Conservation (phyloP, 2,329 filamentous ascomycete species). For the Neopestalotiopsis clavispora region DNA sequence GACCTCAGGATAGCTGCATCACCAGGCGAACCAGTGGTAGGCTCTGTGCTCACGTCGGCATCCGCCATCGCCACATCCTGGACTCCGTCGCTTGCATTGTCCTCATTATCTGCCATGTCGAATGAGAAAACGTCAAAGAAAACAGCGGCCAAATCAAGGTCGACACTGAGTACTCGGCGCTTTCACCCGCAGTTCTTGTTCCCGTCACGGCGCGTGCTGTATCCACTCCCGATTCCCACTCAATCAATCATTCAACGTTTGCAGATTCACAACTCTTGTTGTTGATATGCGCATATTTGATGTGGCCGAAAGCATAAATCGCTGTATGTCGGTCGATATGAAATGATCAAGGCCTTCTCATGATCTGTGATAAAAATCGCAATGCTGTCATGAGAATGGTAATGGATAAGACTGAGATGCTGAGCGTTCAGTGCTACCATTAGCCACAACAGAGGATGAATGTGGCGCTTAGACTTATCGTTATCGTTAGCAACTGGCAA, state of each 20-base stretch:
- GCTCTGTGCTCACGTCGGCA: slow-evolving; percentile 22
- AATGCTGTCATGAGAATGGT: neutral
- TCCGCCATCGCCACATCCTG: slow-evolving; percentile 35
- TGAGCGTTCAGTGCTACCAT: neutral
- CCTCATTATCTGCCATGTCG: slow-evolving; percentile 7
- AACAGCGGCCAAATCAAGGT: neutral
- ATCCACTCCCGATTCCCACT: neutral
- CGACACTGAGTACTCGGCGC: neutral
- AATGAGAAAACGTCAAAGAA: neutral
- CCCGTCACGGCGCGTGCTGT: neutral
- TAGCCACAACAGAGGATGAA: neutral
- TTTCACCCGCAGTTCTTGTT: neutral
- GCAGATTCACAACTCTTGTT: neutral
- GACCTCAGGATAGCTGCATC: slow-evolving; percentile 23
- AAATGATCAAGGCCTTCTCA: neutral
- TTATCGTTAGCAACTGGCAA: neutral
- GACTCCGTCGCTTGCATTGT: neutral
- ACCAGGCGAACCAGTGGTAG: slow-evolving; percentile 24
- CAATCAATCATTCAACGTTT: slow-evolving; percentile 8
- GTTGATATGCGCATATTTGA: slow-evolving; percentile 11
- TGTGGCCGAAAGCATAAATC: neutral
- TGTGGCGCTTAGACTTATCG: slow-evolving; percentile 2
- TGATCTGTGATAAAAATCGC: neutral
- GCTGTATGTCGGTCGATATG: neutral
- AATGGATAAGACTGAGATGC: neutral